Conservation (phyloP, 2,329 filamentous ascomycete species). For the Botrytis fabae region DNA sequence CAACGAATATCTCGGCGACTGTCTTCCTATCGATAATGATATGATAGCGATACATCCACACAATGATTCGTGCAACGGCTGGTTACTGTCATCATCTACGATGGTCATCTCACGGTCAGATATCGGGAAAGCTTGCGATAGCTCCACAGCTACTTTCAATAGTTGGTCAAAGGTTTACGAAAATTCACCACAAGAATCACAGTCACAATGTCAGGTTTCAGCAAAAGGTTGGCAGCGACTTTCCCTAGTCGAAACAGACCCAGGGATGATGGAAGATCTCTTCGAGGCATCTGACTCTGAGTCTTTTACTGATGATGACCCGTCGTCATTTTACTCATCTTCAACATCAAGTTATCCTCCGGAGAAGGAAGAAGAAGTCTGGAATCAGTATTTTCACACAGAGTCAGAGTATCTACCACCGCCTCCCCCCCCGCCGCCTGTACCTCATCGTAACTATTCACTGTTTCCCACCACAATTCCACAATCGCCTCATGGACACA, state of each 20-base stretch:
- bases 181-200: background rate
- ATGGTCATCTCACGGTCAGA: slow-evolving; percentile 21
- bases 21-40: slow-evolving; percentile 24
- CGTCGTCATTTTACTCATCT: slow-evolving; percentile 15
- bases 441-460: slow-evolving; percentile 10
- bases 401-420: background rate
- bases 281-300: slow-evolving; percentile 11
- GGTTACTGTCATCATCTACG: slow-evolving; percentile 23
- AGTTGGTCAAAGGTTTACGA: background rate
- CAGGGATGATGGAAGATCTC: slow-evolving; percentile 22
- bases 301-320: slow-evolving; percentile 15
- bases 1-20: slow-evolving; percentile 6
- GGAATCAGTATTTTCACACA: slow-evolving; percentile 21
- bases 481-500: background rate
- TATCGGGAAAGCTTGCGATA: background rate
- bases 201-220: background rate
- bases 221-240: slow-evolving; percentile 11
- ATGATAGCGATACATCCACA: slow-evolving; percentile 21
- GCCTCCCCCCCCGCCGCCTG: background rate
- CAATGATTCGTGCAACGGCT: slow-evolving; percentile 9
- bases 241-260: slow-evolving; percentile 19
- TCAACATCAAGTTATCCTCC: slow-evolving; percentile 20
- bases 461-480: slow-evolving; percentile 10
- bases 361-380: slow-evolving; percentile 18
- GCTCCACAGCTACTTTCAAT: background rate